A percentile compares a stretch with the other conserved stretches of the same genome.
Evolutionary conservation across 2,329 filamentous ascomycete genomes (phyloP).

Genomic region (Exophiala sp.): DNA sequence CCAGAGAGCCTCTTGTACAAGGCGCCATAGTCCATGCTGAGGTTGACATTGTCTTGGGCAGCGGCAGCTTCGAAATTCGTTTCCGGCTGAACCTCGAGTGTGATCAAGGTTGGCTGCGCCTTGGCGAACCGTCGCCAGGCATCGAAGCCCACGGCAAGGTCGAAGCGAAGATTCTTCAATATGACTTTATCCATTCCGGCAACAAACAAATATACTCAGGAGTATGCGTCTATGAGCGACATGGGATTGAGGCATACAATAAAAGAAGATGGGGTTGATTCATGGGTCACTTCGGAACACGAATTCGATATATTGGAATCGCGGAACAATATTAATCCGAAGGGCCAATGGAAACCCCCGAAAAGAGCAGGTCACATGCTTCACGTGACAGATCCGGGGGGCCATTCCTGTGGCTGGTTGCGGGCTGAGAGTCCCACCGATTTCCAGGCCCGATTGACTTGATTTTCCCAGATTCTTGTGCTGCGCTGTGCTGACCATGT

Average conservation of each 20-base stretch:
- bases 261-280: background rate
- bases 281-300: background rate
- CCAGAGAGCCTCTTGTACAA: slow-evolving; percentile 40
- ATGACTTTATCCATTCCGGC: slow-evolving; percentile 26
- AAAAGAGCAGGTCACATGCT: background rate
- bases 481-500: background rate
- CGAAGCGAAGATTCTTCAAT: slow-evolving; percentile 41
- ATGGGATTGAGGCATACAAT: background rate
- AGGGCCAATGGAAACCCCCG: background rate
- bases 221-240: no score
- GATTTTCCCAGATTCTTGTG: background rate
- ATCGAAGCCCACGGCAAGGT: slow-evolving; percentile 41
- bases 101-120: slow-evolving; percentile 42
- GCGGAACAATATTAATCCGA: background rate
- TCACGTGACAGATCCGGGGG: slow-evolving; percentile 14
- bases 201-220: no score
- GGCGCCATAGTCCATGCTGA: slow-evolving; percentile 45
- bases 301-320: background rate
- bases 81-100: slow-evolving; percentile 40
- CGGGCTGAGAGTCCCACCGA: background rate
- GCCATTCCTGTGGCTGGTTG: slow-evolving; percentile 5
- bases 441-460: background rate
- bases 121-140: slow-evolving; percentile 44
- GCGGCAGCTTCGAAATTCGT: slow-evolving; percentile 38
- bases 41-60: slow-evolving; percentile 40